These are phyloP conservation scores for Malus orientalis DNA, from an alignment of 306 rosid genomes.

Conservation along the genomic window DNA sequence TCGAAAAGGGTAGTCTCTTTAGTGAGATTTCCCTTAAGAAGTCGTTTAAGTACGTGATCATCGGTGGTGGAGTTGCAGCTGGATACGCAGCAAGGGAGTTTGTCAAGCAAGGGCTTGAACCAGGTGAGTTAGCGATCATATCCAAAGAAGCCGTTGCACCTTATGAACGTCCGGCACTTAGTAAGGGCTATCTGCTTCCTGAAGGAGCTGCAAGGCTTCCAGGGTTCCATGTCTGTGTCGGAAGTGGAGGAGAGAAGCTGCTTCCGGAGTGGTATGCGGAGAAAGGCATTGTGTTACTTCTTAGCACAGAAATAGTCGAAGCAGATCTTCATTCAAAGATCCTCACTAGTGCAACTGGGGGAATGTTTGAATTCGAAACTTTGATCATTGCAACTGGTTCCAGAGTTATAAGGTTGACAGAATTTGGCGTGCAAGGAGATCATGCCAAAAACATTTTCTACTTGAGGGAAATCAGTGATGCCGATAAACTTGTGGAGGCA, in stretches of 20 bases:
- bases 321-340: constrained; percentile 19
- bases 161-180: constrained; percentile 40
- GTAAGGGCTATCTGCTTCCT: constrained; percentile 37
- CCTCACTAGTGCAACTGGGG: constrained; percentile 21
- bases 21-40: not conserved
- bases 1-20: constrained; percentile 19
- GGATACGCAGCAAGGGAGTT: constrained; percentile 53
- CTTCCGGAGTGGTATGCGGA: constrained; percentile 30
- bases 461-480: constrained; percentile 41
- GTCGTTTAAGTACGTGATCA: constrained; percentile 25
- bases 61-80: constrained; percentile 50
- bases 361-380: constrained; percentile 10
- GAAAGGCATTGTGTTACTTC: constrained; percentile 33
- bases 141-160: constrained; percentile 44
- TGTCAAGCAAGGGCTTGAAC: constrained; percentile 14
- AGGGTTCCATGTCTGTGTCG: constrained; percentile 38
- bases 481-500: constrained; percentile 26
- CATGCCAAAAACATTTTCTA: constrained; percentile 31
- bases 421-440: constrained; percentile 25
- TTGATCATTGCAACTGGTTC: constrained; percentile 44
- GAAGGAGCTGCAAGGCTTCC: constrained; percentile 33
- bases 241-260: constrained; percentile 44
- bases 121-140: constrained; percentile 32
- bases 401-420: constrained; percentile 6
- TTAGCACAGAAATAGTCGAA: constrained; percentile 24